Evolutionary conservation across 1,139 yeast genomes (phyloP).

Genomic region (Pneumocystis sp.): DNA sequence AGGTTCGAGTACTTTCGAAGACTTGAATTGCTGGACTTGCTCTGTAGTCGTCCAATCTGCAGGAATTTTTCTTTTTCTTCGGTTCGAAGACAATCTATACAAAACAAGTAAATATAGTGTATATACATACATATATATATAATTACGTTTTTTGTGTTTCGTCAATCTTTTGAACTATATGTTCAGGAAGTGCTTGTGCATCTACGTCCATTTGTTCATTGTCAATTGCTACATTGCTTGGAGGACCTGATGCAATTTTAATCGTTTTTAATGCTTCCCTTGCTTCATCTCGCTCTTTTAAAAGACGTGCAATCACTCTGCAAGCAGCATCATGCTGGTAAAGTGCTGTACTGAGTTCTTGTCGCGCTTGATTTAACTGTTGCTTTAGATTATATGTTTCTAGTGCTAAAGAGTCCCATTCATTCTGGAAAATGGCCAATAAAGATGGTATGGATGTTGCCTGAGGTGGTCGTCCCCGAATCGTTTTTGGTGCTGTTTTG

Average conservation of each 20-base stretch:
- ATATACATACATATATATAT: neutral
- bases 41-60: slow-evolving; percentile 11
- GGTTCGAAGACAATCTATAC: slow-evolving; percentile 4
- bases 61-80: slow-evolving; percentile 11
- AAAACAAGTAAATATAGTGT: neutral
- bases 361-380: slow-evolving; percentile 49
- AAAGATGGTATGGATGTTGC: slow-evolving; percentile 64
- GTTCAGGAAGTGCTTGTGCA: neutral
- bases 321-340: slow-evolving; percentile 86
- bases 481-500: slow-evolving; percentile 20
- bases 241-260: slow-evolving; percentile 5
- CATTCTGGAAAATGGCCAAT: slow-evolving; percentile 61
- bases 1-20: neutral
- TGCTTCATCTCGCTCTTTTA: slow-evolving; percentile 63
- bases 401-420: slow-evolving; percentile 78
- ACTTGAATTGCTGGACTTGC: neutral
- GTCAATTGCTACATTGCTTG: neutral
- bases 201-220: neutral
- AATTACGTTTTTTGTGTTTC: neutral
- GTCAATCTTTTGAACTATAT: neutral
- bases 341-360: slow-evolving; percentile 51
- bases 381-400: slow-evolving; percentile 67
- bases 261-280: slow-evolving; percentile 40
- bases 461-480: slow-evolving; percentile 37
- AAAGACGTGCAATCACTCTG: slow-evolving; percentile 62